phyloP scores from a whole-genome alignment of 2,329 filamentous ascomycete genomes.

The Sclerotiophoma versabilis region DNA sequence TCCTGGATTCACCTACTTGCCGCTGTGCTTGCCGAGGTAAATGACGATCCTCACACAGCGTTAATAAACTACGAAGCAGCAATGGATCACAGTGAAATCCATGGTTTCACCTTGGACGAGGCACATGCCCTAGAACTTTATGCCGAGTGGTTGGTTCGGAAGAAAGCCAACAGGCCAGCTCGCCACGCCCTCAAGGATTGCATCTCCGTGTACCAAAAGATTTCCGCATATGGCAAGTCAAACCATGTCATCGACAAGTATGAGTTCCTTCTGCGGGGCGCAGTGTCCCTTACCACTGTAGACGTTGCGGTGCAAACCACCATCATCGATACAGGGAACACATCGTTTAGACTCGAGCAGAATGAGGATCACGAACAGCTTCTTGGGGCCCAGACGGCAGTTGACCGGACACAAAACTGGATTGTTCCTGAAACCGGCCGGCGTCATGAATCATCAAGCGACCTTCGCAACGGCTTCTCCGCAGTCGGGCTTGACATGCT shows the following conservation, averaged over 20 bases:
- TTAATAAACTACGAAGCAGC: slow-evolving; percentile 73
- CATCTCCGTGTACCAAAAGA: slow-evolving; percentile 70
- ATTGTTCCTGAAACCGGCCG: slow-evolving; percentile 55
- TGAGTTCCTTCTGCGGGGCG: slow-evolving; percentile 69
- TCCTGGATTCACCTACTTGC: slow-evolving; percentile 72
- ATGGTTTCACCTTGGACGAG: slow-evolving; percentile 74
- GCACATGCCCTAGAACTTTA: slow-evolving; percentile 77
- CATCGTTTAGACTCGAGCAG: slow-evolving; percentile 52
- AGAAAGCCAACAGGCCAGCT: slow-evolving; percentile 71
- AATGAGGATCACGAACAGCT: slow-evolving; percentile 53
- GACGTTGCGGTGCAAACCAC: slow-evolving; percentile 76
- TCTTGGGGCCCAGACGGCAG: slow-evolving; percentile 48
- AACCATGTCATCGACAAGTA: slow-evolving; percentile 73
- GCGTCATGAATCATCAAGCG: slow-evolving; percentile 53
- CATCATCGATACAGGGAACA: slow-evolving; percentile 58
- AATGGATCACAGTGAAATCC: slow-evolving; percentile 73
- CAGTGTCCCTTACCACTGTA: slow-evolving; percentile 64
- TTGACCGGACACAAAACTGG: slow-evolving; percentile 59
- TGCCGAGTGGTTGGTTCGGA: slow-evolving; percentile 72
- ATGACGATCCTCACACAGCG: slow-evolving; percentile 60
- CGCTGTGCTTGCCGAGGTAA: slow-evolving; percentile 72
- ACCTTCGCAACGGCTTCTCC: slow-evolving; percentile 69
- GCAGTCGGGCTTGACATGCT: slow-evolving; percentile 78
- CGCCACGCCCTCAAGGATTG: slow-evolving; percentile 73
- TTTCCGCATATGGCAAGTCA: slow-evolving; percentile 74